phyloP scores from a whole-genome alignment of 2,329 filamentous ascomycete genomes.

The Epichloe scottii region DNA sequence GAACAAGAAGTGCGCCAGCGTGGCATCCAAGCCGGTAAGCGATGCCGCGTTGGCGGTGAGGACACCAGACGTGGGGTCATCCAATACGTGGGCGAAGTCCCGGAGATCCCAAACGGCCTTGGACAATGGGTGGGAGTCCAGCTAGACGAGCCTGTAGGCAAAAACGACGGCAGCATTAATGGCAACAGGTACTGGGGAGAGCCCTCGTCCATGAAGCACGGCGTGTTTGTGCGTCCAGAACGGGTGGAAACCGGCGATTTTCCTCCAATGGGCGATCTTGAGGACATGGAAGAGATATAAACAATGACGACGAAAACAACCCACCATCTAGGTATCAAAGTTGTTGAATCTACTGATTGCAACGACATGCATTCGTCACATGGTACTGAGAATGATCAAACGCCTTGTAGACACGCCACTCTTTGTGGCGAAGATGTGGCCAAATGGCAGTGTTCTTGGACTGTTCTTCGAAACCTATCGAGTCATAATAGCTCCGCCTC shows the following conservation, averaged over 20 bases:
- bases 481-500: neutral
- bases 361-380: neutral
- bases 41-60: constrained; percentile 54
- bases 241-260: constrained; percentile 67
- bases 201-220: constrained; percentile 52
- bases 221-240: constrained; percentile 69
- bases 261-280: constrained; percentile 56
- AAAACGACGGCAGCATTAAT: constrained; percentile 67
- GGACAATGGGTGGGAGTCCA: constrained; percentile 62
- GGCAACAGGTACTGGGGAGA: constrained; percentile 57
- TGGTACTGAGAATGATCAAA: neutral
- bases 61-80: constrained; percentile 59
- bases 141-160: constrained; percentile 69
- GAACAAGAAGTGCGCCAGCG: constrained; percentile 57
- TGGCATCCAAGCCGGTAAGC: constrained; percentile 50
- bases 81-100: constrained; percentile 59
- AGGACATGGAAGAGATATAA: constrained; percentile 65
- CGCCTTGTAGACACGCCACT: neutral
- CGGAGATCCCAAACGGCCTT: constrained; percentile 54
- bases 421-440: neutral
- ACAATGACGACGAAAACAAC: neutral
- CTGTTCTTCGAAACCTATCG: neutral
- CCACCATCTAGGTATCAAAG: neutral
- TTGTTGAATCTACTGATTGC: neutral
- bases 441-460: neutral